Evolutionary conservation across 2,329 filamentous ascomycete genomes (phyloP).

Genomic region (Fusarium liriodendri): DNA sequence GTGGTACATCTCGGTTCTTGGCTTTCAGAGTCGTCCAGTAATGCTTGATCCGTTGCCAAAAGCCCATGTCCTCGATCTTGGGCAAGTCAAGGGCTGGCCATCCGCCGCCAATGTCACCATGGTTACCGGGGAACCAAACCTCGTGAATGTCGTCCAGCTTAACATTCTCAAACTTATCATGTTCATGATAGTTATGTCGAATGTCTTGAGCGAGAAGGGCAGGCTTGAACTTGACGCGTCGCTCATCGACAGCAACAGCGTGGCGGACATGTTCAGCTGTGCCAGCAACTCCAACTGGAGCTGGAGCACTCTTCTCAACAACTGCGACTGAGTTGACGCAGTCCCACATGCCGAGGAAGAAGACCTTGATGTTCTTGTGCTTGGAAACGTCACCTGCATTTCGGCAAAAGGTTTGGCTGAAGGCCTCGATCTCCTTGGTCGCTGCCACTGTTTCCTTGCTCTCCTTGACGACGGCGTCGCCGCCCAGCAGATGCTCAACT

Average conservation of each 20-base stretch:
- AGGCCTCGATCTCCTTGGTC: conserved; percentile 55
- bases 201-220: conserved; percentile 59
- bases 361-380: conserved; percentile 56
- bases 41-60: conserved; percentile 51
- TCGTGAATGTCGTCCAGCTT: conserved; percentile 47
- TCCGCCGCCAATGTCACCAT: conserved; percentile 65
- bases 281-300: conserved; percentile 51
- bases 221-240: conserved; percentile 66
- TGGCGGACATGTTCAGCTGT: conserved; percentile 61
- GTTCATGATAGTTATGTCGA: conserved; percentile 23
- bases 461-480: conserved; percentile 31
- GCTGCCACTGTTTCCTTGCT: conserved; percentile 30
- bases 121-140: conserved; percentile 67
- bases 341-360: conserved; percentile 67
- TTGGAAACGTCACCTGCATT: conserved; percentile 31
- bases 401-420: conserved; percentile 61
- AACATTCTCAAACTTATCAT: conserved; percentile 11
- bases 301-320: conserved; percentile 51
- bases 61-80: conserved; percentile 39
- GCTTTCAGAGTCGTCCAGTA: conserved; percentile 50
- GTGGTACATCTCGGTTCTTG: conserved; percentile 44
- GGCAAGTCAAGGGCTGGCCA: conserved; percentile 51
- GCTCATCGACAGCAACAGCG: conserved; percentile 64
- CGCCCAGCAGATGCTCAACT: conserved; percentile 11
- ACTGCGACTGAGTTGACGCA: conserved; percentile 63